phyloP scores from a whole-genome alignment of 768 basidiomycete species.

The Galerina sulciceps region DNA sequence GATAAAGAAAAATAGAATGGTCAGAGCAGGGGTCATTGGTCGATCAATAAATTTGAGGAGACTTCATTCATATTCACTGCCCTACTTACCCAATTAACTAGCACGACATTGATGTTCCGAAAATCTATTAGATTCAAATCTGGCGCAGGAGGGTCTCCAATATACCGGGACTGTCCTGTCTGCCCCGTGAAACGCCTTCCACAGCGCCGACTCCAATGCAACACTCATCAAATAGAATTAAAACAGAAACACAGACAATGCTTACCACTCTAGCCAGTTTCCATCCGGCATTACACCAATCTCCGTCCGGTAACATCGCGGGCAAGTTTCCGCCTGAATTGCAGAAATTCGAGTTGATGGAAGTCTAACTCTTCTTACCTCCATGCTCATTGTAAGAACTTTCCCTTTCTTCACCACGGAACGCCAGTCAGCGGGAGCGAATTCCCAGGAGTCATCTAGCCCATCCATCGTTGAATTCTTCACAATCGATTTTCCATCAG shows the following conservation, averaged over 20 bases:
- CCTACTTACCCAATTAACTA: too few relatives aligned
- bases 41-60: not conserved
- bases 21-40: not conserved
- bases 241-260: not conserved
- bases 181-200: not conserved
- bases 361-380: not conserved
- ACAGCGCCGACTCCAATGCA: constrained; percentile 5
- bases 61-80: not conserved
- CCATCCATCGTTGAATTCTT: too few relatives aligned
- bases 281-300: constrained; percentile 3
- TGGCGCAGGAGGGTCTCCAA: not conserved
- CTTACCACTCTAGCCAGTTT: constrained; percentile 4
- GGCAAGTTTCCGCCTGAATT: not conserved
- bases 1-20: not conserved
- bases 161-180: not conserved
- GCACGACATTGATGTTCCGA: not conserved
- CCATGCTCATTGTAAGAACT: constrained; percentile 7
- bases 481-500: not conserved
- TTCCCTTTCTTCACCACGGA: not conserved
- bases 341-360: not conserved
- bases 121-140: not conserved
- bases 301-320: constrained; percentile 3
- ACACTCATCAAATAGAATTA: not conserved
- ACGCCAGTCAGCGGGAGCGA: not conserved
- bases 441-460: too few relatives aligned